Evolutionary conservation across 2,329 filamentous ascomycete genomes (phyloP), one percentile per base, ranked within the genome.

Genomic region (Leptographium wingfieldii): DNA sequence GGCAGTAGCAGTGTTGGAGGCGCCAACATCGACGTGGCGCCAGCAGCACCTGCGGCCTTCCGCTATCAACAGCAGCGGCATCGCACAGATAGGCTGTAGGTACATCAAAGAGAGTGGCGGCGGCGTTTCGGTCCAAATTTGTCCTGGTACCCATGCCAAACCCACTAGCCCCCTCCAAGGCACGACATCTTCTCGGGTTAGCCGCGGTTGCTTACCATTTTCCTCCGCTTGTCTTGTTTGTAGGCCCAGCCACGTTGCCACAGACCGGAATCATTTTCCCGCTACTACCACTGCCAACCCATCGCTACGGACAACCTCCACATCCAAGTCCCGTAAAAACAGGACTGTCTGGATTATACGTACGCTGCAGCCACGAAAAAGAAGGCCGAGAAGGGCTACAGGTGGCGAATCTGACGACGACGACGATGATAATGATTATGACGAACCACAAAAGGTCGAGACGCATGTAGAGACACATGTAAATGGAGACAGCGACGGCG

Each of bases 291-390:
- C 57, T 5, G 7, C 54, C 11, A 27, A 46, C 16, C 38, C 60
- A 9, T 46, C 16, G 43, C 43, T 46, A 49, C 27, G 35, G 7
- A 12, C 54, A 43, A 51, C 35, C 16, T 27, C 49, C 38, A 35
- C 56, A 9, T 25, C 51, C 5, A n/a, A 31, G 4, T 48, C 43
- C 43, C 43, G 22, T 27, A 62, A 59, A 29, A 63, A 63, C 52
- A 64, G 61, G 31, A 64, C 63, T 7, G 59, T 63, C n/a, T 63
- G 63, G 63, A 64, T 61, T 29, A 63, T 62, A 16, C 60, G 62
- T 2, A 63, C 62, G 5, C 56, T 62, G 14, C 62, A 63, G 48
- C 62, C 63, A 7, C 61, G 62, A 14, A 63, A 58, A 35, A 29
- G n/a, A 5, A 19, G 56, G 49, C 56, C 63, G 7, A 52, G 40